Conservation (phyloP, 2,329 filamentous ascomycete species). For the Cercospora beticola region DNA sequence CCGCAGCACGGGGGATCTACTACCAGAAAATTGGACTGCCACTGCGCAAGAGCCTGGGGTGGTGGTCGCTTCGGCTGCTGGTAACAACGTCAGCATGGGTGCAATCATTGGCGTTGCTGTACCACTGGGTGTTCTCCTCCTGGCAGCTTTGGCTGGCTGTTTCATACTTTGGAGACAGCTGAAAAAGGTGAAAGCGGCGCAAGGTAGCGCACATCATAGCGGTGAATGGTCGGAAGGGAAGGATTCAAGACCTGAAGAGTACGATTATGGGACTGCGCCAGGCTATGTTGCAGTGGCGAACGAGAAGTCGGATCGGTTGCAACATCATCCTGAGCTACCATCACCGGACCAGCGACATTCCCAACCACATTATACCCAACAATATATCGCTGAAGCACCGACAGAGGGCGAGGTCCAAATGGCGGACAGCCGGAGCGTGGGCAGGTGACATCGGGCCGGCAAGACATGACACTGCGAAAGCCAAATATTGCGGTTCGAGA, state of each 20-base stretch:
- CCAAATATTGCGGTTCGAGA: not conserved
- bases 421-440: constrained; percentile 16
- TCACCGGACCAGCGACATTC: not conserved
- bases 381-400: constrained; percentile 13
- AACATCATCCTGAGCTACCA: not conserved
- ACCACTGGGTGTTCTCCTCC: constrained; percentile 18
- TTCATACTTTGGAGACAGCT: constrained; percentile 14
- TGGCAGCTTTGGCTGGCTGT: constrained; percentile 19
- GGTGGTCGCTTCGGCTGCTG: not conserved
- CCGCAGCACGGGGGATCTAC: constrained; percentile 18
- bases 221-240: not conserved
- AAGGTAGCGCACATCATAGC: not conserved
- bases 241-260: not conserved
- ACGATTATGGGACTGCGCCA: not conserved
- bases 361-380: not conserved
- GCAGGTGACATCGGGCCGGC: not conserved
- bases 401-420: constrained; percentile 15
- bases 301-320: not conserved
- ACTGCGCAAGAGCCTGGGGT: not conserved
- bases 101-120: constrained; percentile 20
- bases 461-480: not conserved
- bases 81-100: not conserved
- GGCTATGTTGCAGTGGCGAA: not conserved
- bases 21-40: constrained; percentile 10
- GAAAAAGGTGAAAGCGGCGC: constrained; percentile 31